phyloP scores from a whole-genome alignment of 306 rosid genomes.

The Prunus mume region DNA sequence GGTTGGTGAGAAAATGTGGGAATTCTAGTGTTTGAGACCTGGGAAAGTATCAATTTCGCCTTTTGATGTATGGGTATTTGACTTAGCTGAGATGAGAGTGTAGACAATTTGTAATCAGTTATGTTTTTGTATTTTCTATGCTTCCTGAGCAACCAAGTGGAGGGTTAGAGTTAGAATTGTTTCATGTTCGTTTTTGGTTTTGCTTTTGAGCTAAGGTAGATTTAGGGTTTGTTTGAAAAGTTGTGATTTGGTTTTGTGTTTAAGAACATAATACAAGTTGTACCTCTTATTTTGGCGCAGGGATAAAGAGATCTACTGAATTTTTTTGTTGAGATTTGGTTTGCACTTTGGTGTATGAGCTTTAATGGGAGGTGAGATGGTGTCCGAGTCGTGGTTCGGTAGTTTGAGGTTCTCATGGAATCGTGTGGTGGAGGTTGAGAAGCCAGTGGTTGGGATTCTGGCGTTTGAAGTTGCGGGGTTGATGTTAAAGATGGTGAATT shows the following conservation, averaged over 20 bases:
- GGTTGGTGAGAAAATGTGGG: constrained; percentile 16
- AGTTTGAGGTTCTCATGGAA: constrained; percentile 45
- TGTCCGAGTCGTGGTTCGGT: constrained; percentile 39
- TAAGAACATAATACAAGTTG: constrained; percentile 19
- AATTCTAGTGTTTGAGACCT: not conserved
- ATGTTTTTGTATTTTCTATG: not conserved
- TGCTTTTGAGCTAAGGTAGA: not conserved
- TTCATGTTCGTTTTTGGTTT: not conserved
- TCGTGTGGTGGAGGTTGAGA: constrained; percentile 34
- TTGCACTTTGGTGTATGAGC: constrained; percentile 12
- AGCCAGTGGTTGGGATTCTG: constrained; percentile 61
- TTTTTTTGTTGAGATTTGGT: constrained; percentile 14
- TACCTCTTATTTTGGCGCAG: constrained; percentile 34
- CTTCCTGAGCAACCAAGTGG: constrained; percentile 8
- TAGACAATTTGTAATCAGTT: not conserved
- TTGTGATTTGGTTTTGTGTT: constrained; percentile 7
- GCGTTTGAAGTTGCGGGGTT: constrained; percentile 67
- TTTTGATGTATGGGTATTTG: not conserved
- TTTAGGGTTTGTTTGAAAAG: not conserved
- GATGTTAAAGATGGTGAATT: constrained; percentile 65
- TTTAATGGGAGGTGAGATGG: constrained; percentile 43
- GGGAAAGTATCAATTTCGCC: not conserved
- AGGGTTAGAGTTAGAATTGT: constrained; percentile 6
- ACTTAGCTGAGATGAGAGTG: not conserved
- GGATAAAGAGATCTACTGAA: constrained; percentile 21